phyloP scores from a whole-genome alignment of 441 rosid species.

The Gossypium trilobum region DNA sequence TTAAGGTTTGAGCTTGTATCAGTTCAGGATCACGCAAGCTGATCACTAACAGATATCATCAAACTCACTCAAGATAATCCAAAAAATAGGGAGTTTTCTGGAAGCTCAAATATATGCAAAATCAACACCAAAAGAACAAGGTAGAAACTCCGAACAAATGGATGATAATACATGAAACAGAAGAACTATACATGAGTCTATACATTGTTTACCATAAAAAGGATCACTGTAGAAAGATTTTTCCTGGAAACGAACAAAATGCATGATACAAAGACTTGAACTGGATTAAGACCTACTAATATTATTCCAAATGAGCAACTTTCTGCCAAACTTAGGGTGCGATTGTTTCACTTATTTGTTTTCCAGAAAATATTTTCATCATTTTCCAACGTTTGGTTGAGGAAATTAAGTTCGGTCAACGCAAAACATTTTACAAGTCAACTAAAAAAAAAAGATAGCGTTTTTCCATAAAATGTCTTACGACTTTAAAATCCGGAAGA shows the following conservation, averaged over 20 bases:
- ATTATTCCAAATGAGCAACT: not conserved
- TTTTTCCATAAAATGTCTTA: not conserved
- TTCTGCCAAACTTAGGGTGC: not conserved
- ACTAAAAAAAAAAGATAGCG: not conserved
- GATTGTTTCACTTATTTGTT: not conserved
- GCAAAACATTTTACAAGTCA: not conserved
- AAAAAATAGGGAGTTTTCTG: not conserved
- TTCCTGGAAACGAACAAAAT: not conserved
- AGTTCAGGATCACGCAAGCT: not conserved
- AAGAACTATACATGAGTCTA: not conserved
- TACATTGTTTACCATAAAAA: not conserved
- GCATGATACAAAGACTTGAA: not conserved
- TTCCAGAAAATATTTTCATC: not conserved
- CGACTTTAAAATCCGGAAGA: not conserved
- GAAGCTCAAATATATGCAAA: not conserved
- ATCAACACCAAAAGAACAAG: not conserved
- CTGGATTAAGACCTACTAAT: not conserved
- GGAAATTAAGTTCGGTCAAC: not conserved
- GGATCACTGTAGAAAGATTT: not conserved
- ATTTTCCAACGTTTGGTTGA: not conserved
- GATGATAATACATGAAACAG: constrained; percentile 1
- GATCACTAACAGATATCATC: not conserved
- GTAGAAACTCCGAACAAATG: not conserved
- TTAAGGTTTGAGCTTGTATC: not conserved
- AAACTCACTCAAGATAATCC: constrained; percentile 5